Base-by-base conservation (phyloP, 2,329 filamentous ascomycete species). In the Exutisphaerella laricina region DNA sequence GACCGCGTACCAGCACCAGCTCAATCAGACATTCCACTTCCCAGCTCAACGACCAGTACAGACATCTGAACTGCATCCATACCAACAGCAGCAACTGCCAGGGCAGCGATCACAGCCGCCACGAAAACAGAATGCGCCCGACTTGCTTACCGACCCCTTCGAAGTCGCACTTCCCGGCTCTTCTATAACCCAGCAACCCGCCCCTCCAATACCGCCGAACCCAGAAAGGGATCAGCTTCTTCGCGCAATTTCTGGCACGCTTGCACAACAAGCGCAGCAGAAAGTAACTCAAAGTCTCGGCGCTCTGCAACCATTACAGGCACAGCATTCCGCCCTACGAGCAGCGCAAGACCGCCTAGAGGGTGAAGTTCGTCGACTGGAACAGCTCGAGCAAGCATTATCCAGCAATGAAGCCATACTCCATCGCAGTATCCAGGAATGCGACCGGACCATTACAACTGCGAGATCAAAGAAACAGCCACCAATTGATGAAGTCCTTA, bases 211-310 rank as follows among this genome's bases (percentile, higher is more conserved):
- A 22, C 90, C 92, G 0, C 89, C 88, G 0, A 98, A 98, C 58
- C 92, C 92, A 0, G 88, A 97, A 66, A 96, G 95, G 62, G 88
- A 97, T 64, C 83, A 85, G 14, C 77, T 97, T 12, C 74, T 95
- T 3, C 76, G 77, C 40, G 84, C 88, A 32, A 76, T 97, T 21
- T 88, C 83, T 25, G 72, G 76, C 43, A 78, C 81, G 0, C 71
- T 97, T 3, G 73, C 80, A 41, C 70, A 77, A 28, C 81, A 85
- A 49, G 80, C 89, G 12, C 79, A 81, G 48, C 75, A 77, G 35
- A 82, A 80, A 40, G 76, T 84, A 34, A 67, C 76, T 18, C 85
- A 92, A 58, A 89, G 89, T 54, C 75, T 79, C 13, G 75, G 83
- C 10, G 86, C 84, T 14, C 73, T 95, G 23, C 74, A 80, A 0